These are phyloP conservation scores for Pyrenophora graminea DNA, from an alignment of 2,329 filamentous ascomycete genomes.

Conservation along the genomic window DNA sequence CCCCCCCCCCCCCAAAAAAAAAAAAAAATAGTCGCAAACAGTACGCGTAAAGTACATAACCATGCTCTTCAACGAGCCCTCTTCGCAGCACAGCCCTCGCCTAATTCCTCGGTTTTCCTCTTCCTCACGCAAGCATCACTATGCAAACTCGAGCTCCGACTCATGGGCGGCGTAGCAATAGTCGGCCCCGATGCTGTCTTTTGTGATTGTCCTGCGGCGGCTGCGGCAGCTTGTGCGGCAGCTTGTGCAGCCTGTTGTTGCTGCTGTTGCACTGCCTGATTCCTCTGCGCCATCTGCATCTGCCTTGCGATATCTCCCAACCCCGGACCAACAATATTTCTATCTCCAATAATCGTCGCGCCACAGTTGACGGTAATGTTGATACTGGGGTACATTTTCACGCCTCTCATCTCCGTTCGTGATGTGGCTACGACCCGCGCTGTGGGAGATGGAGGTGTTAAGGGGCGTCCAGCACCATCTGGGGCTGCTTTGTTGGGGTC, in stretches of 20 bases:
- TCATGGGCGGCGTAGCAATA: conserved; percentile 35
- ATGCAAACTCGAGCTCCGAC: conserved; percentile 31
- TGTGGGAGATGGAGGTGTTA: conserved; percentile 4
- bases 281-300: conserved; percentile 38
- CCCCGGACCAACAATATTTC: conserved; percentile 42
- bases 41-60: too few species aligned
- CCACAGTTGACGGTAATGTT: conserved; percentile 44
- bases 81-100: conserved; percentile 20
- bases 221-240: neutral
- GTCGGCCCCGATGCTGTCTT: conserved; percentile 6
- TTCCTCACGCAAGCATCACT: conserved; percentile 28
- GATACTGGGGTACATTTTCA: conserved; percentile 23
- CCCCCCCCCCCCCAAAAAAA: too few species aligned
- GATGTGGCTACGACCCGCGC: conserved; percentile 6
- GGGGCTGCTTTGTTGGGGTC: neutral
- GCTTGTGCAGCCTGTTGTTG: neutral
- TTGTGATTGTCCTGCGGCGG: conserved; percentile 1
- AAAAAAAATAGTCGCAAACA: neutral
- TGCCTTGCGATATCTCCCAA: conserved; percentile 41
- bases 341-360: conserved; percentile 41
- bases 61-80: conserved; percentile 22
- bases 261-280: conserved; percentile 22
- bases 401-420: conserved; percentile 10
- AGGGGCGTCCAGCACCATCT: neutral
- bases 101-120: conserved; percentile 30